These are phyloP conservation scores for Ophiostoma ulmi DNA, from an alignment of 2,329 filamentous ascomycete species.

Conservation along the genomic window DNA sequence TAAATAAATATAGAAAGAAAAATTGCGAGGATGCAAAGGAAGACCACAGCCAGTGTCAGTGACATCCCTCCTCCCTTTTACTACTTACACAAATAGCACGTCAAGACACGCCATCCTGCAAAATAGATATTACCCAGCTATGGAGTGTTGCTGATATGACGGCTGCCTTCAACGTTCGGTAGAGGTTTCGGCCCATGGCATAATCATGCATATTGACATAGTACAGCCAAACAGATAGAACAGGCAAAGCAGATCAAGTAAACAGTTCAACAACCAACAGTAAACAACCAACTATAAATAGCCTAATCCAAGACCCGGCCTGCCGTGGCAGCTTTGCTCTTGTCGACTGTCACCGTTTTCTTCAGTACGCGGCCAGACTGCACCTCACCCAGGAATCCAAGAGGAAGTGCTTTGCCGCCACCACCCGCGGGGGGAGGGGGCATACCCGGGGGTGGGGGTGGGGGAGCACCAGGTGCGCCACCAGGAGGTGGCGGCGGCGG, in stretches of 20 bases:
- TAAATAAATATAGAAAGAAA: background rate
- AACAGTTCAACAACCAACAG: background rate
- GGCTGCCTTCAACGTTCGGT: background rate
- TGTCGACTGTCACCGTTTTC: conserved; percentile 88
- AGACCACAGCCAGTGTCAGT: background rate
- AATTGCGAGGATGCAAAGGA: background rate
- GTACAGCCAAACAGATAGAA: background rate
- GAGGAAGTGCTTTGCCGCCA: conserved; percentile 43
- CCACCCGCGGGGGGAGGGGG: conserved; percentile 37
- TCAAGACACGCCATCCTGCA: background rate
- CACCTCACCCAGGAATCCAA: conserved; percentile 74
- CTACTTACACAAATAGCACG: background rate
- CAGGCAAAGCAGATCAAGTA: background rate
- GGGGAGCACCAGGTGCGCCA: conserved; percentile 34
- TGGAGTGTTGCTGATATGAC: background rate
- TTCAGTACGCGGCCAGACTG: conserved; percentile 70
- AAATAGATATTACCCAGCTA: background rate
- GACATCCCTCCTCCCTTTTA: background rate
- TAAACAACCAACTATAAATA: background rate
- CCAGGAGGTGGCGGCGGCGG: conserved; percentile 38
- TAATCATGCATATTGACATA: background rate
- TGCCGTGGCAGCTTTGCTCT: conserved; percentile 64
- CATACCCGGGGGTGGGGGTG: conserved; percentile 37
- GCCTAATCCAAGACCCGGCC: conserved; percentile 67
- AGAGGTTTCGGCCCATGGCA: background rate